Conservation (phyloP, 257 asterid species). For the Solanum chilense region DNA sequence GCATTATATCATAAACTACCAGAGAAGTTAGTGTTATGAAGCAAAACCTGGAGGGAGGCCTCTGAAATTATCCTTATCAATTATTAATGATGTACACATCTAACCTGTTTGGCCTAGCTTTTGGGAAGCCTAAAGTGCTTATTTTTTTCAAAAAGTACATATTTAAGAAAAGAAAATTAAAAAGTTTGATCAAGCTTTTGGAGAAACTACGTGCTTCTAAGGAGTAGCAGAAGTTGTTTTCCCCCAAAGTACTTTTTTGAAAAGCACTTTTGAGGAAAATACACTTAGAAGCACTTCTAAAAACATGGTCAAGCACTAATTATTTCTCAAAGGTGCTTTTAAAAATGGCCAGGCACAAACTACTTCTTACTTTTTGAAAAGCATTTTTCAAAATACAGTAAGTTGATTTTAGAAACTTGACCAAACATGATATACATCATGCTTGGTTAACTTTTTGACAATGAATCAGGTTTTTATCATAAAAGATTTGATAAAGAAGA, state of each 20-base stretch:
- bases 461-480: neutral
- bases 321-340: neutral
- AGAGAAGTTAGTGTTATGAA: neutral
- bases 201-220: neutral
- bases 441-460: neutral
- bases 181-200: neutral
- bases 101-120: neutral
- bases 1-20: neutral
- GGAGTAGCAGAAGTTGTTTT: neutral
- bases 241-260: neutral
- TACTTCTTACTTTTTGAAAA: neutral
- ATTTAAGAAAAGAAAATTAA: neutral
- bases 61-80: neutral
- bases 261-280: neutral
- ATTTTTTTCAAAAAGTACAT: neutral
- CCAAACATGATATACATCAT: neutral
- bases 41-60: neutral
- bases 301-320: neutral
- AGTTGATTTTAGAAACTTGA: too few relatives aligned
- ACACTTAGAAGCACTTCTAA: neutral
- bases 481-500: neutral
- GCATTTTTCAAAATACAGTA: too few relatives aligned
- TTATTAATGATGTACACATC: neutral
- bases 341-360: neutral
- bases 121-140: neutral